These are phyloP conservation scores for Telopea speciosissima DNA, from an alignment of 177 flowering plant species.

Conservation along the genomic window DNA sequence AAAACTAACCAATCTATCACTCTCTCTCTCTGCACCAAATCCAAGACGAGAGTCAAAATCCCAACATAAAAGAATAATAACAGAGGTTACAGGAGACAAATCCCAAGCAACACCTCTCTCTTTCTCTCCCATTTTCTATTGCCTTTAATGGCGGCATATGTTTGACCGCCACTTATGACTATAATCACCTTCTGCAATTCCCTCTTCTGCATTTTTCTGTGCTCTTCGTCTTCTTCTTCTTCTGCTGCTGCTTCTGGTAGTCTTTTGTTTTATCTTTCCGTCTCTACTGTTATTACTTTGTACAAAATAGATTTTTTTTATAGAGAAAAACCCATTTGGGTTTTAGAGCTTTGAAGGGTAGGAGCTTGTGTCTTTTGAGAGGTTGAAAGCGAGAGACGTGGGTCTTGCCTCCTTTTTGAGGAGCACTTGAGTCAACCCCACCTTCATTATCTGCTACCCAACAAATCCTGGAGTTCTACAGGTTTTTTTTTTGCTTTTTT, in stretches of 20 bases:
- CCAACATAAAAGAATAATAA: neutral
- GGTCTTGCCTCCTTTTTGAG: constrained; percentile 36
- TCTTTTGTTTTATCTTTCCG: neutral
- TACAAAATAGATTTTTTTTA: neutral
- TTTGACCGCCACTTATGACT: neutral
- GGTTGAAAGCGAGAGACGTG: constrained; percentile 27
- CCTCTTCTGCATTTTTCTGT: neutral
- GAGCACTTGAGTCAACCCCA: constrained; percentile 35
- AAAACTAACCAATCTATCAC: too few species aligned
- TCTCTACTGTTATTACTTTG: neutral
- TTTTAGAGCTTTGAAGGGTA: constrained; percentile 4
- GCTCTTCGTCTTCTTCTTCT: too few species aligned
- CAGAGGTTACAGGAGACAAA: neutral
- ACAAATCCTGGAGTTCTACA: too few species aligned
- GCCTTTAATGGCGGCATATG: neutral
- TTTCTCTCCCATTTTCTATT: neutral
- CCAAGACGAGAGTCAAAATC: neutral
- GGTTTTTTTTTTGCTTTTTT: too few species aligned
- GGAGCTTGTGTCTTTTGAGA: neutral
- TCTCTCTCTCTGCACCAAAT: neutral
- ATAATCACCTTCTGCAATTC: neutral
- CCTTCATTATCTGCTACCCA: neutral
- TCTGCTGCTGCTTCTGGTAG: neutral
- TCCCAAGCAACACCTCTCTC: neutral
- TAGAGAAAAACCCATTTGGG: neutral